These are phyloP conservation scores for Epicoccum sorghinum DNA, from an alignment of 2,329 filamentous ascomycete genomes.

Conservation along the genomic window DNA sequence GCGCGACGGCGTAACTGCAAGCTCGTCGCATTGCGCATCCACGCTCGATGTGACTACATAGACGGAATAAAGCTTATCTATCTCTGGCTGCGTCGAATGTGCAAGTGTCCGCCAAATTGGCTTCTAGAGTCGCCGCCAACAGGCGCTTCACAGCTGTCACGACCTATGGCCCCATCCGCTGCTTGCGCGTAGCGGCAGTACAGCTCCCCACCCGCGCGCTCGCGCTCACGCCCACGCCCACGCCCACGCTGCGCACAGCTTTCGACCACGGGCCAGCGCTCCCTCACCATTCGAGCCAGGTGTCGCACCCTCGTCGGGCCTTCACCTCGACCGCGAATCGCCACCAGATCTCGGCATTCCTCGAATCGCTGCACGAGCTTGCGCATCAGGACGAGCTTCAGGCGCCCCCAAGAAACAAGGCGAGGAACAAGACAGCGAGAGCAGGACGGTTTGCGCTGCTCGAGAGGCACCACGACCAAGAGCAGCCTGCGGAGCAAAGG, in stretches of 20 bases:
- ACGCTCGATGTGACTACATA: constrained; percentile 12
- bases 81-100: no score
- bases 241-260: constrained; percentile 6
- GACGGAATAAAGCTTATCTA: background rate
- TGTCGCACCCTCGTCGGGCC: background rate
- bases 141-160: constrained; percentile 37
- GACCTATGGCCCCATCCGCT: constrained; percentile 19
- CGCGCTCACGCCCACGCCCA: no score
- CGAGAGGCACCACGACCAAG: background rate
- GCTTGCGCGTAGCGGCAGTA: constrained; percentile 17
- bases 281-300: no score
- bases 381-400: background rate
- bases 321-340: constrained; percentile 7
- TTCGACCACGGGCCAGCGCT: no score
- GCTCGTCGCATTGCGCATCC: background rate
- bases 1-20: background rate
- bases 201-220: background rate
- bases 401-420: background rate
- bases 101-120: constrained; percentile 34
- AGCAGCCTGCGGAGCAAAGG: background rate
- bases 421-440: no score
- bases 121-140: constrained; percentile 27
- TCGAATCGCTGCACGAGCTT: constrained; percentile 8
- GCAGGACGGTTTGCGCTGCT: no score
- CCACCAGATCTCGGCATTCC: background rate